Base-by-base conservation (phyloP, 2,329 filamentous ascomycete species). In the Verticillium zaregamsianum region DNA sequence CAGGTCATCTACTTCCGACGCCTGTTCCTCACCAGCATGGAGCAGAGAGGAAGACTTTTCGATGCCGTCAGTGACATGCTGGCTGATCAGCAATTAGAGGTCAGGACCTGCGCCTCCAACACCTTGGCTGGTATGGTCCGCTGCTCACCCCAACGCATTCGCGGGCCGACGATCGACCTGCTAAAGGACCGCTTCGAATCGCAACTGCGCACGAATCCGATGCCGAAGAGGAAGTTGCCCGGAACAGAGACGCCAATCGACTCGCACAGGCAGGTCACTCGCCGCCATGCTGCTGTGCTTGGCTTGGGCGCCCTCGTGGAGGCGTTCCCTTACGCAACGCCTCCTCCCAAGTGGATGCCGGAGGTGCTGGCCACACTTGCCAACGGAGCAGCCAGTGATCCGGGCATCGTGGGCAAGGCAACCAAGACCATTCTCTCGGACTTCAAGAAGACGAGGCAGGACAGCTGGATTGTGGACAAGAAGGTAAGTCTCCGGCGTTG, bases 361-460 rank as follows among this genome's bases (percentile, higher is more conserved):
- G 93, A 96, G 70, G 90, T 97, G 31, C 79, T 99, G 59, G 93
- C 94, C 12, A 90, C 89, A 12, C 77, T 99, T 66, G 96, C 94
- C 6, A 87, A 90, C 39, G 89, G 90, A 67, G 93, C 96, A 11
- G 93, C 94, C 1, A 91, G 87, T 56, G 95, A 99, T 70, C 88
- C 92, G 0, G 95, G 95, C 0, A 89, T 96, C 62, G 93, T 99
- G 60, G 95, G 95, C 3, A 97, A 96, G 77, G 95, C 94, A 63
- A 96, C 96, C 12, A 99, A 99, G 83, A 86, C 85, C 20, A 93
- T 97, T 39, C 80, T 99, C 66, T 93, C 93, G 64, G 96, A 99
- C 71, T 99, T 99, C 82, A 99, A 99, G 81, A 99, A 99, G 86
- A 99, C 95, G 55, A 88, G 95, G 74, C 95, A 99, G 76, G 95